Evolutionary conservation across 192 early-diverging fungal species (phyloP).

Genomic region (Backusella mclennaniae): DNA sequence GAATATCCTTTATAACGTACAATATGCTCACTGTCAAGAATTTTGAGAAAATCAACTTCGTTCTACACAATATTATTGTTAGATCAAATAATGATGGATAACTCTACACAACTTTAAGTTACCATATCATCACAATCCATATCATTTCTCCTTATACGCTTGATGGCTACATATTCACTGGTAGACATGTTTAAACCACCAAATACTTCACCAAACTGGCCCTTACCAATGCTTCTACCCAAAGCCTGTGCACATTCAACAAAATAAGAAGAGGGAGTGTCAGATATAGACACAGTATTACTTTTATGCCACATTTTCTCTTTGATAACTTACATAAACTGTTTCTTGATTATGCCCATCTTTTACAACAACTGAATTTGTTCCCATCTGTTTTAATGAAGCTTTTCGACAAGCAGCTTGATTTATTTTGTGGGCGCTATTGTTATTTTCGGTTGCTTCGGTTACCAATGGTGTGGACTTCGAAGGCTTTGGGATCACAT

Average conservation of each 20-base stretch:
- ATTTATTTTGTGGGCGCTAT: background rate
- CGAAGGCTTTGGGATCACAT: background rate
- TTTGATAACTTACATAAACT: background rate
- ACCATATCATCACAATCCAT: conserved; percentile 72
- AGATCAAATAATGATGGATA: background rate
- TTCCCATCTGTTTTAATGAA: conserved; percentile 7
- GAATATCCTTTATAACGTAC: conserved; percentile 84
- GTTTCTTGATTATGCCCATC: background rate
- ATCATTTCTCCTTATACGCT: conserved; percentile 72
- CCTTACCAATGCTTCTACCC: conserved; percentile 84
- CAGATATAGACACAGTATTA: background rate
- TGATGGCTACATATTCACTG: conserved; percentile 84
- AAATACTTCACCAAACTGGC: conserved; percentile 86
- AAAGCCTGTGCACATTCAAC: conserved; percentile 49
- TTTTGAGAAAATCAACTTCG: conserved; percentile 85
- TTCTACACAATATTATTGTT: conserved; percentile 33
- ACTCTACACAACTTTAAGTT: background rate
- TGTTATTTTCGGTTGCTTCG: background rate
- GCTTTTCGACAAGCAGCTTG: conserved; percentile 8
- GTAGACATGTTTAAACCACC: conserved; percentile 73
- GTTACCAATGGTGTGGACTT: conserved; percentile 14
- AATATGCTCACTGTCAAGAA: conserved; percentile 74
- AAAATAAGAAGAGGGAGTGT: background rate
- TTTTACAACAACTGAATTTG: background rate
- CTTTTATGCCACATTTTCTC: too few relatives aligned